phyloP scores from a whole-genome alignment of 495 filamentous ascomycete genomes.

The Penicillium flavigenum region DNA sequence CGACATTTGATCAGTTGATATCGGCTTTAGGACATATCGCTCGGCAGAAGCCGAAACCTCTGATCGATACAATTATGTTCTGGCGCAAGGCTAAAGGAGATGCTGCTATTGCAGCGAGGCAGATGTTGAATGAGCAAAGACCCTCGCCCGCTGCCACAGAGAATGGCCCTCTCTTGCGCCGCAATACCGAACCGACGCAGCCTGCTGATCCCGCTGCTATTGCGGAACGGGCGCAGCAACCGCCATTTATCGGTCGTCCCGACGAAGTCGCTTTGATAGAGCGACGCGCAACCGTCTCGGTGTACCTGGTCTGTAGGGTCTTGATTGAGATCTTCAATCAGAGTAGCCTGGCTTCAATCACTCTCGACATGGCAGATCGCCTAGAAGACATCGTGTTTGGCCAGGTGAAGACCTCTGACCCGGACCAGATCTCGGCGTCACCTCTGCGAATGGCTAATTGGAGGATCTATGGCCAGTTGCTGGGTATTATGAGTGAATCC shows the following conservation, averaged over 20 bases:
- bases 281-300: conserved; percentile 83
- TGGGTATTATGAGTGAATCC: conserved; percentile 92
- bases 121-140: conserved; percentile 60
- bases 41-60: conserved; percentile 86
- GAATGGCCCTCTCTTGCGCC: conserved; percentile 46
- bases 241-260: conserved; percentile 55
- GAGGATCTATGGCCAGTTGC: conserved; percentile 84
- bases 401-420: conserved; percentile 83
- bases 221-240: conserved; percentile 28
- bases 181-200: conserved; percentile 56
- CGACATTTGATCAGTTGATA: conserved; percentile 93
- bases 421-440: conserved; percentile 73
- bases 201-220: conserved; percentile 26
- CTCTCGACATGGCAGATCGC: conserved; percentile 82
- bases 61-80: conserved; percentile 95
- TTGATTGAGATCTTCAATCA: conserved; percentile 92
- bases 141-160: conserved; percentile 32
- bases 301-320: conserved; percentile 91
- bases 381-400: conserved; percentile 93
- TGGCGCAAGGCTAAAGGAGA: conserved; percentile 96
- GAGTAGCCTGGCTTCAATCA: conserved; percentile 77
- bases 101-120: conserved; percentile 62
- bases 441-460: conserved; percentile 88
- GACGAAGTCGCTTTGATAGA: conserved; percentile 74
- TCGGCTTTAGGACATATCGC: conserved; percentile 90